Evolutionary conservation across 2,329 filamentous ascomycete genomes (phyloP), one percentile per base, ranked within the genome.

Genomic region (Didymella sp.): DNA sequence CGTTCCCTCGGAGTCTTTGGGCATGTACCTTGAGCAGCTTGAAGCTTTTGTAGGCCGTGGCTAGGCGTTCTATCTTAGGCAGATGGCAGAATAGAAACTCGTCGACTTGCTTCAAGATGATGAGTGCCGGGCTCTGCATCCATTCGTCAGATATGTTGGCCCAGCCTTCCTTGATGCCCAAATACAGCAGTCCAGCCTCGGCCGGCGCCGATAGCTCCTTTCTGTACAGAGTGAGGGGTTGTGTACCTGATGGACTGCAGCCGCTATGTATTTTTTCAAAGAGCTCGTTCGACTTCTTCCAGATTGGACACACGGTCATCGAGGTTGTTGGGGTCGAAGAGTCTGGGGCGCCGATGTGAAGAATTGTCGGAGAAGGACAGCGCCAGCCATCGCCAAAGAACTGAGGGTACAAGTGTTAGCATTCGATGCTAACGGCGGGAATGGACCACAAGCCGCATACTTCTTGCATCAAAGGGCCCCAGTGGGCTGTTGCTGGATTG

Each of bases 161-260:
- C 70, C 71, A 74, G 11, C 68, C 72, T 28, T 71, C 47, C 37
- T 70, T 69, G 41, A 73, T 73, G 5, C 68, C 71, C 8, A 63
- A 48, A 43, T 66, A 74, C 9, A 74, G 54, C 6, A 73, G 55
- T n/a, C 66, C 67, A 11, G 66, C 66, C 58, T 74, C 72, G 12
- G 60, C 56, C 15, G 56, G 40, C 13, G 60, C 59, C 41, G 63
- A 41, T 11, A 61, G 3, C 4, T 52, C 42, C 43, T 49, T 56
- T 12, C 17, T 40, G 21, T 21, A 24, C 22, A 56, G 28, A 19
- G 31, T 30, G n/a, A 52, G 55, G 37, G 56, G 51, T 3, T 60
- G 47, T 27, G 54, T 57, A 58, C 57, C 62, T 58, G 41, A 22
- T 42, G 56, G 24, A 49, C 48, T 45, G 25, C 63, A 51, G 30